Percentiles rank a stretch among this genome's conserved stretches.
These are phyloP conservation scores for Solanum clarkiae DNA, from an alignment of 257 asterid species.

Conservation along the genomic window DNA sequence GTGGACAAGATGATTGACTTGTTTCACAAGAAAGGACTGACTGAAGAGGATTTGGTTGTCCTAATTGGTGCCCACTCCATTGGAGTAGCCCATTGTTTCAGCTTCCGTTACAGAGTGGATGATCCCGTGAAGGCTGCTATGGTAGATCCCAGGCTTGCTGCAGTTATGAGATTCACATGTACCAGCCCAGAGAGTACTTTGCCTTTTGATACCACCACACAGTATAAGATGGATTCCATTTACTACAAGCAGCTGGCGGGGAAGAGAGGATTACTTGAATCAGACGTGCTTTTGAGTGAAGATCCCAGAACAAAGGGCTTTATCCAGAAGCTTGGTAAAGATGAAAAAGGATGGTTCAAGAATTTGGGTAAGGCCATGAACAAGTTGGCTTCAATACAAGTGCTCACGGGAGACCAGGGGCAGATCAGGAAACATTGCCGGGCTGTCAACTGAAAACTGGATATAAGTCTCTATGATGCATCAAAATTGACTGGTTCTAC, in stretches of 20 bases:
- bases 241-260: constrained; percentile 34
- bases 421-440: constrained; percentile 54
- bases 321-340: constrained; percentile 24
- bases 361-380: constrained; percentile 22
- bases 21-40: constrained; percentile 31
- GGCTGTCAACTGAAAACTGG: constrained; percentile 19
- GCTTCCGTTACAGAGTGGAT: constrained; percentile 15
- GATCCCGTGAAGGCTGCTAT: constrained; percentile 11
- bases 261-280: constrained; percentile 37
- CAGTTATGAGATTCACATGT: constrained; percentile 26
- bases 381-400: constrained; percentile 28
- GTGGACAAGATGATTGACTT: constrained; percentile 6
- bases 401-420: constrained; percentile 44
- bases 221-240: constrained; percentile 40
- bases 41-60: constrained; percentile 35
- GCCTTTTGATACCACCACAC: constrained; percentile 41
- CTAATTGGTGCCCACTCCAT: constrained; percentile 55
- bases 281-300: constrained; percentile 33
- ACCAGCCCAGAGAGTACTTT: constrained; percentile 2
- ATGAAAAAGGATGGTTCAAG: constrained; percentile 32
- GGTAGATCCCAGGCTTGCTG: constrained; percentile 22
- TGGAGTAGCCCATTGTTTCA: constrained; percentile 42
- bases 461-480: not conserved
- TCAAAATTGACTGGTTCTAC: not conserved
- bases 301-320: constrained; percentile 14